Base-by-base conservation (phyloP, 2,329 filamentous ascomycete genomes). In the Aspergillus sp. region DNA sequence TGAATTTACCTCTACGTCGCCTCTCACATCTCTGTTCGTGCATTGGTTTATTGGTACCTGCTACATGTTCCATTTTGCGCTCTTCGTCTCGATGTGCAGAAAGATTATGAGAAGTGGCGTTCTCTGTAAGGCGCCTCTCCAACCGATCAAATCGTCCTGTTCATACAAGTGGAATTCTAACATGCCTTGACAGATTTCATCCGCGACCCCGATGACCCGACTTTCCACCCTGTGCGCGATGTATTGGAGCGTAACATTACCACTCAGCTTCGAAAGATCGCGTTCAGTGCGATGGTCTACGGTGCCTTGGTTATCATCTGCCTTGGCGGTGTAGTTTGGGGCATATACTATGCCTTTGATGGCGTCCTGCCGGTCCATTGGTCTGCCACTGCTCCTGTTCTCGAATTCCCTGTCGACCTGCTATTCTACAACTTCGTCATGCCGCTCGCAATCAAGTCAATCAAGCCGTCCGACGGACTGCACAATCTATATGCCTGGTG, bases 61-160 rank as follows among this genome's bases (percentile, higher is more conserved):
- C 52, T 98, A 98, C 68, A 98, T 98, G 94, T 98, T 98, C 71
- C 93, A 98, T 65, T 98, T 98, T 64, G 93, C 93, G 4, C 78
- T 98, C 3, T 98, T 98, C 63, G 93, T 98, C 12, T 94, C 90
- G 47, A 97, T 98, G 90, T 98, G 93, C 68, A 84, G 93, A 52
- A 96, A 95, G 72, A 95, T 97, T 49, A 87, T 98, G 84, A 84
- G 93, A 52, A 88, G 82, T 56, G 93, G 93, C 44, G 93, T 98
- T 36, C 75, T 98, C 49, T 97, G 84, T 88, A 74, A 78, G 83
- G 77, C 40, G 29, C 27, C 10, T 29, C 6, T 12, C 27, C 27
- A 12, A n/a, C n/a, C 6, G 19, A 5, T 29, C 10, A 8, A 26
- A 4, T 29, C 12, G 28, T 26, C 43, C 38, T 29, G 34, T 19